Evolutionary conservation across 805 yeast genomes (phyloP), one percentile per base, ranked within the genome.

Genomic region (Starmerella roubikii): DNA sequence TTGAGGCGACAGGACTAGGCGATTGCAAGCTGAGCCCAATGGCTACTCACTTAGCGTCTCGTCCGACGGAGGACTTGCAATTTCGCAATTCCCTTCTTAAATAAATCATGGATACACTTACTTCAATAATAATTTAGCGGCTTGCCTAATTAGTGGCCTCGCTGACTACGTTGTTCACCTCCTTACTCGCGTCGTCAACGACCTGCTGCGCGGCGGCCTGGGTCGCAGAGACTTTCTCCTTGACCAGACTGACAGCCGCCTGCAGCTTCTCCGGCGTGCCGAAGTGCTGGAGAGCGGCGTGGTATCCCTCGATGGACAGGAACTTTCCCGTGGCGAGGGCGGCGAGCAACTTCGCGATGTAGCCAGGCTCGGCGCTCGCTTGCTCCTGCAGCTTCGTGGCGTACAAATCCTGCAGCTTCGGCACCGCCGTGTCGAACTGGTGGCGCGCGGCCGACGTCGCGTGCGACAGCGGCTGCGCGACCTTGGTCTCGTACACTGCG

Each of bases 381-480:
- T 40, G 39, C 38, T 38, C 40, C 32, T 30, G 39, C 20, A 53
- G 42, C 39, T 45, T 42, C 25, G 37, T 38, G 29, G 10, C 15
- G 37, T 48, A 51, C 3, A 46, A 36, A 23, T 25, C 13, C 33
- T 35, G 33, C 15, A 45, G 34, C 26, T 43, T 40, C 20, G 53
- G 52, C 12, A 39, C 44, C 19, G 46, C 45, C 24, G 70, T 64
- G 34, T 67, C 61, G 52, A 72, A 68, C 52, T 73, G 69, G 38
- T 59, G 59, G 36, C 62, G 64, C 46, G 79, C 74, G 41, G 68
- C 58, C 35, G 64, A 67, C 34, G 58, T 54, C 15, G 49, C 61
- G 20, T 38, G 30, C 47, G 62, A 53, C 21, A 72, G 59, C 18
- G 68, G 64, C 45, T 59, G 59, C 46, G 69, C 68, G 3, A 73